These are phyloP conservation scores for Trypanosoma congolense DNA, from an alignment of 208 protist genomes.

Conservation along the genomic window DNA sequence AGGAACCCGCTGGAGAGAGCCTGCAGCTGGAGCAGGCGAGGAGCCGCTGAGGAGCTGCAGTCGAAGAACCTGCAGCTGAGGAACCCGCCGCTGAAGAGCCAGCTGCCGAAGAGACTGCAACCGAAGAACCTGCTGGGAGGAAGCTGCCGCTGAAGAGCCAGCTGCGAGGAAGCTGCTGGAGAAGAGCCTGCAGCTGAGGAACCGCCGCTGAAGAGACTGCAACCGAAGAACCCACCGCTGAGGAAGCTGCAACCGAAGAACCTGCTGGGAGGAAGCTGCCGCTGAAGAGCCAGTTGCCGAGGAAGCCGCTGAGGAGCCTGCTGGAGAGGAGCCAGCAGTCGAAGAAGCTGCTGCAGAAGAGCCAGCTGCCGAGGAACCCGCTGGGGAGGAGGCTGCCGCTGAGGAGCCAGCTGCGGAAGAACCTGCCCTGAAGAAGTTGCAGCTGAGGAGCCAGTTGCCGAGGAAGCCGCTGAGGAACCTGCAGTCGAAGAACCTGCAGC, in stretches of 20 bases:
- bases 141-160: slow-evolving; percentile 7
- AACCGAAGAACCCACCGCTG: background rate
- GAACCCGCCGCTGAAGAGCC: slow-evolving; percentile 3
- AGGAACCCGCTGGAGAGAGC: background rate
- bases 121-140: too few relatives aligned
- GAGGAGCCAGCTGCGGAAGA: slow-evolving; percentile 4
- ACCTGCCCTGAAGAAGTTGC: slow-evolving; percentile 1
- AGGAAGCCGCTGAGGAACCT: background rate
- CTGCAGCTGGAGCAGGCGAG: too few relatives aligned
- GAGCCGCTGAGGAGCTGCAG: background rate
- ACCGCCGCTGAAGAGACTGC: background rate
- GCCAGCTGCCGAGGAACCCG: slow-evolving; percentile 6
- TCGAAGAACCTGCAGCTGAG: background rate
- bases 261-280: background rate
- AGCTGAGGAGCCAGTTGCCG: background rate
- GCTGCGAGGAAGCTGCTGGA: background rate
- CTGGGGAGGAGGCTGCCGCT: background rate
- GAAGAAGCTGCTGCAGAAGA: background rate
- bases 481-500: background rate
- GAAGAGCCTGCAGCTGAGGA: background rate
- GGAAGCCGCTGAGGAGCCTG: slow-evolving; percentile 6
- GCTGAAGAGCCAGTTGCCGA: background rate
- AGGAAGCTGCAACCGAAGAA: slow-evolving; percentile 10
- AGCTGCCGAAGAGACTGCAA: background rate
- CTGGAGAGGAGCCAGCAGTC: slow-evolving; percentile 1